These are phyloP conservation scores for Leptographium galeiforme DNA, from an alignment of 2,329 filamentous ascomycete genomes.

Conservation along the genomic window DNA sequence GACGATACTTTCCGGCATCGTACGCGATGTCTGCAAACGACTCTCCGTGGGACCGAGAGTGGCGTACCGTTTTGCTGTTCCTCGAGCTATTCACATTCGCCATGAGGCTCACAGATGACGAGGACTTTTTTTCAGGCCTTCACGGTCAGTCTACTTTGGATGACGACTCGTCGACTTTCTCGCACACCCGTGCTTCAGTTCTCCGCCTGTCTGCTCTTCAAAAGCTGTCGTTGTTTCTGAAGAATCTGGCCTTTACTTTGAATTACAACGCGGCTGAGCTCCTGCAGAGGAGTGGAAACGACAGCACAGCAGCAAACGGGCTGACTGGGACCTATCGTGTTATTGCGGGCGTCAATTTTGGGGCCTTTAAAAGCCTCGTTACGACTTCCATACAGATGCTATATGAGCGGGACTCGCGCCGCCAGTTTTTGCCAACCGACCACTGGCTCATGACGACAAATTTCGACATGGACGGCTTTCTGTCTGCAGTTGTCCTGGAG, in stretches of 20 bases:
- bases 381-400: conserved; percentile 74
- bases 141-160: background rate
- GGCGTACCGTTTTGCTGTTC: conserved; percentile 81
- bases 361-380: conserved; percentile 66
- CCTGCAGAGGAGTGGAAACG: conserved; percentile 13
- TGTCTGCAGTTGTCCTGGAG: conserved; percentile 73
- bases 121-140: conserved; percentile 70
- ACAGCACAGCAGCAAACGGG: background rate
- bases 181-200: conserved; percentile 47
- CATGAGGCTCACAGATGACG: conserved; percentile 84
- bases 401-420: conserved; percentile 84
- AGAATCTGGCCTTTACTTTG: conserved; percentile 78
- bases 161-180: conserved; percentile 19
- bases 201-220: conserved; percentile 60
- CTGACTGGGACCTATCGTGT: conserved; percentile 19
- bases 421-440: conserved; percentile 65
- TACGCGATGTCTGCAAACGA: conserved; percentile 10
- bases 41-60: conserved; percentile 49
- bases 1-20: conserved; percentile 7
- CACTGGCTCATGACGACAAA: conserved; percentile 90
- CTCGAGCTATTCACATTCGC: conserved; percentile 91
- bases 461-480: conserved; percentile 82
- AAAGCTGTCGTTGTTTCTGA: conserved; percentile 67
- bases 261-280: conserved; percentile 69
- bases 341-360: conserved; percentile 58